Evolutionary conservation across 345 rosid species (phyloP).

Genomic region (Gossypium rotundifolium): DNA sequence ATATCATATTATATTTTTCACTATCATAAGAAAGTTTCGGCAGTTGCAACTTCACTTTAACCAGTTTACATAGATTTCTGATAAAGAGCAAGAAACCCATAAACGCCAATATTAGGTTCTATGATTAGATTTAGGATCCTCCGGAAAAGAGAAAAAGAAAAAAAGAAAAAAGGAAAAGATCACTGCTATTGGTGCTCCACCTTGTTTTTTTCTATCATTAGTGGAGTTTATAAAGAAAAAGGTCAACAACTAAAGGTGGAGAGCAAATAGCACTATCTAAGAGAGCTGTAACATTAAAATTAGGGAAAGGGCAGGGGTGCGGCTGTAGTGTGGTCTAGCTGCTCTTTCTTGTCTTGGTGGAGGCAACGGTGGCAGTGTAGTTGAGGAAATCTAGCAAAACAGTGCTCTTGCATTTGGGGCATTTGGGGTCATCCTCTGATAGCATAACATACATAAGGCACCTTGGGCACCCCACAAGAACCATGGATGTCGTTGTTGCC

Average conservation of each 20-base stretch:
- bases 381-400: conserved; percentile 77
- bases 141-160: neutral
- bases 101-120: conserved; percentile 25
- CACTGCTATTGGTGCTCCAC: conserved; percentile 58
- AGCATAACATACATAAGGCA: conserved; percentile 96
- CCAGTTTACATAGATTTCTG: conserved; percentile 31
- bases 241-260: conserved; percentile 14
- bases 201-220: neutral
- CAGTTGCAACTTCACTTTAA: conserved; percentile 14
- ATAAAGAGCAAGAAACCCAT: conserved; percentile 25
- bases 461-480: conserved; percentile 87
- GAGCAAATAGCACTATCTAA: neutral
- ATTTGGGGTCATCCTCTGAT: conserved; percentile 69
- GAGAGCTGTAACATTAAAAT: conserved; percentile 14
- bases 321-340: conserved; percentile 9
- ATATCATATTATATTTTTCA: neutral
- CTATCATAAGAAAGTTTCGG: conserved; percentile 23
- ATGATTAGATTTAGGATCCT: conserved; percentile 14
- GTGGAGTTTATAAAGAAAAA: neutral
- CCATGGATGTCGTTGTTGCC: conserved; percentile 80
- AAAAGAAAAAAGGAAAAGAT: conserved; percentile 8
- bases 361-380: conserved; percentile 28
- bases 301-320: neutral
- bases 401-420: conserved; percentile 89
- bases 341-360: conserved; percentile 33